phyloP scores from a whole-genome alignment of 2,329 filamentous ascomycete species.

The Alternaria incomplexa region DNA sequence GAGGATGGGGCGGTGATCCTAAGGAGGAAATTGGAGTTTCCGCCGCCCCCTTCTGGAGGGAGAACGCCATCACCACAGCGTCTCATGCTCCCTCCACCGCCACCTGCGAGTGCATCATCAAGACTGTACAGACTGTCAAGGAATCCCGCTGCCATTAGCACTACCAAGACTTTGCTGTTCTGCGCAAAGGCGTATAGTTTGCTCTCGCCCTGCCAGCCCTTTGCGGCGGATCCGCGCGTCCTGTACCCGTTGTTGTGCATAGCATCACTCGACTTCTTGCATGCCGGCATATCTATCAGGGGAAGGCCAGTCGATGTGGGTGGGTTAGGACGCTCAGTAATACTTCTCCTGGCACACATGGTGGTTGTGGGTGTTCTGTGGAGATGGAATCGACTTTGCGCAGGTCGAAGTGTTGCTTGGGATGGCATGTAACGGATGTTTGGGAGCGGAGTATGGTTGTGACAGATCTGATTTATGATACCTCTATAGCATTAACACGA shows the following conservation, averaged over 20 bases:
- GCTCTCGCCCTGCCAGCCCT: conserved; percentile 73
- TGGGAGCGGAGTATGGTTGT: not conserved
- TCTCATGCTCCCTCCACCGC: conserved; percentile 44
- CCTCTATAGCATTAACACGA: conserved; percentile 1
- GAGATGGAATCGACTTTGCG: conserved; percentile 40
- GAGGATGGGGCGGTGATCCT: conserved; percentile 40
- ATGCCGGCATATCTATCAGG: conserved; percentile 22
- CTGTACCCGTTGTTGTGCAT: conserved; percentile 71
- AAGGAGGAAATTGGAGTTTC: conserved; percentile 37
- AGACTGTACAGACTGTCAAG: conserved; percentile 19
- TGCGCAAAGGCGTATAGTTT: conserved; percentile 71
- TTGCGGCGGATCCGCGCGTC: conserved; percentile 68
- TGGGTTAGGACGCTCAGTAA: conserved; percentile 48
- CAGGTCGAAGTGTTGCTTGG: conserved; percentile 32
- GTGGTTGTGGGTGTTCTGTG: conserved; percentile 50
- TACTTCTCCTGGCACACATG: conserved; percentile 57
- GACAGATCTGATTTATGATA: conserved; percentile 8
- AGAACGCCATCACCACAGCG: conserved; percentile 31
- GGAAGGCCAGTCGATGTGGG: conserved; percentile 32
- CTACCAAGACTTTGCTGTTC: conserved; percentile 67
- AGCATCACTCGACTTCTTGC: conserved; percentile 67
- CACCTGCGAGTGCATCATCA: conserved; percentile 13
- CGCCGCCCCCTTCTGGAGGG: conserved; percentile 19
- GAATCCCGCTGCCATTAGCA: conserved; percentile 39
- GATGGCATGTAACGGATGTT: conserved; percentile 11